Evolutionary conservation across 345 rosid genomes (phyloP), one percentile per base, ranked within the genome.

Genomic region (Draba incana): DNA sequence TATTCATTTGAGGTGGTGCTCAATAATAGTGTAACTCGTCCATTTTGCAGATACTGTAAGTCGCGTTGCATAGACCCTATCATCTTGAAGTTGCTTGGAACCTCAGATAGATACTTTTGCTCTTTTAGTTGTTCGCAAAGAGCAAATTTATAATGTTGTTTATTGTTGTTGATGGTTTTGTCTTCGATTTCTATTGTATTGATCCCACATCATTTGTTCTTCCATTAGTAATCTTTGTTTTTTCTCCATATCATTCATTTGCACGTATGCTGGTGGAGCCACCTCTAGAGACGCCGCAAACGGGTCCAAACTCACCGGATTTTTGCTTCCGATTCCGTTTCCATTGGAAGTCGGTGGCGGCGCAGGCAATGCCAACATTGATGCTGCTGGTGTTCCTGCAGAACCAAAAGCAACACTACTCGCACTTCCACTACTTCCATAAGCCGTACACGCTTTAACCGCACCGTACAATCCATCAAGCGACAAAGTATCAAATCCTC

Each of bases 151-250:
- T 20, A 20, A 20, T 20, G 20, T 20, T 20, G 20, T 20, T 20
- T n/a, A n/a, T n/a, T 20, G 20, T 50, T 58, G 68, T 37, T 47
- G 64, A 33, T 58, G 74, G 65, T 69, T 55, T 47, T 55, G 78
- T 86, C 79, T 86, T 69, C 87, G 92, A 56, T 78, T 81, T 69
- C 56, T 78, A 1, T 79, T 75, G 66, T 84, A 88, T 30, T 86
- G 89, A 69, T 84, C 83, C 95, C 91, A 88, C 76, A 84, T 80
- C 39, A 74, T 42, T 72, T 88, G 91, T 77, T 88, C 91, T 72
- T 81, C 89, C 79, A 80, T 74, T 56, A 88, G 71, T 35, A 84
- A 43, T 38, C 71, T 76, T 55, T 83, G 89, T 69, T 88, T 86
- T 65, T 70, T 81, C 78, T 83, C 95, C 88, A 86, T 74, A 66